A percentile compares a stretch with the other conserved stretches of the same genome.
phyloP scores from a whole-genome alignment of 2,329 filamentous ascomycete genomes.

The Talaromyces pinophilus region DNA sequence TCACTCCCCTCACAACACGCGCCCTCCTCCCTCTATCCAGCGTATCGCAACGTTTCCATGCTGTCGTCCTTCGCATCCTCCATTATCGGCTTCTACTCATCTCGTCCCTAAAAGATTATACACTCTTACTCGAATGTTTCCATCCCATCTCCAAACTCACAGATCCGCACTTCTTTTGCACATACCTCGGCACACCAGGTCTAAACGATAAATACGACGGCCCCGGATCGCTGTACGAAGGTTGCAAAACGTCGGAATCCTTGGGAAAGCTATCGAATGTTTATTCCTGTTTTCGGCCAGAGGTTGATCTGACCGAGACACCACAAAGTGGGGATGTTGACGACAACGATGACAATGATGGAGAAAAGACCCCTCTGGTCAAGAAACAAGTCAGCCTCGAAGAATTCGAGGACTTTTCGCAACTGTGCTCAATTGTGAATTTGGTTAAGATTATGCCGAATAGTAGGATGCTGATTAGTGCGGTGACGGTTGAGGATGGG shows the following conservation, averaged over 20 bases:
- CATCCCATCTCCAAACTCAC: conserved; percentile 69
- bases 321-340: background rate
- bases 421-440: conserved; percentile 68
- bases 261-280: conserved; percentile 56
- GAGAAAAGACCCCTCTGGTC: conserved; percentile 38
- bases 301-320: conserved; percentile 41
- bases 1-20: conserved; percentile 52
- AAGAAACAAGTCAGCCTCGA: conserved; percentile 66
- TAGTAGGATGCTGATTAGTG: conserved; percentile 63
- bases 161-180: conserved; percentile 69
- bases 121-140: conserved; percentile 76
- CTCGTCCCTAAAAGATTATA: conserved; percentile 60
- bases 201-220: conserved; percentile 51
- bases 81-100: conserved; percentile 64
- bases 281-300: conserved; percentile 71
- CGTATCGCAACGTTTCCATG: conserved; percentile 65
- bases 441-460: conserved; percentile 66
- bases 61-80: conserved; percentile 63
- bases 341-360: too few relatives aligned
- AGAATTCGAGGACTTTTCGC: conserved; percentile 69
- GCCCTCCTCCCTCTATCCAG: conserved; percentile 59
- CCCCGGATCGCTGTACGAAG: conserved; percentile 41
- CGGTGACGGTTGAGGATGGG: conserved; percentile 66
- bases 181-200: conserved; percentile 65
- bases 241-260: conserved; percentile 31